Base-by-base conservation (phyloP, 108 stramenopile genomes). In the Cyclotella kingstonii region DNA sequence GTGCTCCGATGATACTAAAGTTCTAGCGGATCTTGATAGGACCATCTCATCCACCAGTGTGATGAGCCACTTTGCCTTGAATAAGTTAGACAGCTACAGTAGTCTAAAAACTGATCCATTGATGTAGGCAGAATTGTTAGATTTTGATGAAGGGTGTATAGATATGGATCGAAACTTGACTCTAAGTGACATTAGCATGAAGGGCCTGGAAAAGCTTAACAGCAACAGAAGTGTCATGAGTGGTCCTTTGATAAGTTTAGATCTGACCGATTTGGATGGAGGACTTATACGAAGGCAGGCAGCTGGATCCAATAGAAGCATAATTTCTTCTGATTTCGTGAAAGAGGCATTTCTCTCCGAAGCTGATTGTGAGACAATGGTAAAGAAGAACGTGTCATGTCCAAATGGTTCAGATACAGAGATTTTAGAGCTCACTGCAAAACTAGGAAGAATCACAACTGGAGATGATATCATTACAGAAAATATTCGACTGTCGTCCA, bases 371-470 rank as follows among this genome's bases (percentile, higher is more conserved):
- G 26, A 7, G 5, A 27, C 4, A 27, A 23, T 7, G 21, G 21
- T 10, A 21, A 50, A 50, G 19, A 50, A 50, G 44, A 45, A 45
- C 9, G 14, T 34, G 36, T 36, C 11, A 11, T 9, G 36, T 53
- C 3, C 2, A 17, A 3, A 47, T 29, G 33, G 17, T 49, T n/a
- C 7, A 34, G 33, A 35, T 0, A 25, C 23, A 11, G 47, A 33
- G 23, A 19, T 48, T 5, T 21, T 55, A 1, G 44, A 54, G 9
- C 39, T 68, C 5, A 48, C 60, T 2, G 34, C 49, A 14, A 54
- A 45, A 26, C 33, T 70, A 4, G 69, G 48, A 36, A 45, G 73
- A 30, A 36, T 60, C 30, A 60, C 63, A 29, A 73, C 73, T 15
- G 63, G 51, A 2, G 68, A 69, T 27, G 33, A 40, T 29, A 40